Base-by-base conservation (phyloP, 257 asterid species). In the Solanum verrucosum region DNA sequence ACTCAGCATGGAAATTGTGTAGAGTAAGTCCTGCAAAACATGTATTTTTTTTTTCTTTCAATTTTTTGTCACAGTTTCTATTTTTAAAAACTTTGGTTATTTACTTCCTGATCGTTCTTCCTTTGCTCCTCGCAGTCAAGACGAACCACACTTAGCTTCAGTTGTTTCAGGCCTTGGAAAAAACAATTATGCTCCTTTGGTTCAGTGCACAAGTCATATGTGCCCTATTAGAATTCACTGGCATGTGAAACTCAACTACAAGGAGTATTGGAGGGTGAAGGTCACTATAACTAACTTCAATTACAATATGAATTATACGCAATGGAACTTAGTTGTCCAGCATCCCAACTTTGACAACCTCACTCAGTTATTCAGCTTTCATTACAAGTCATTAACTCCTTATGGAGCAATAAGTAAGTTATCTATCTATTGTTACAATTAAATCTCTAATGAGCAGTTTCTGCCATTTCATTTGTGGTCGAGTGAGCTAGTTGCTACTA, bases 211-310 rank as follows among this genome's bases (percentile, higher is more conserved):
- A 10, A 78, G 73, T 84, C 90, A 87, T 52, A 87, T 90, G 90
- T 90, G 90, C 65, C 90, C 90, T 4, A 78, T 90, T 65, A 68
- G 88, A 42, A 60, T 90, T 78, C 91, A 87, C n/a, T 87, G 90
- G 90, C 90, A 87, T 52, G 90, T 90, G 40, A 85, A 84, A 60
- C 90, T 85, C 52, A 90, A 79, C 33, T 83, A 65, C 87, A 87
- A 87, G 68, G 90, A 87, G 65, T 89, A 87, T 59, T 89, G 88
- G 91, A 44, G 88, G 23, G 88, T 89, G 44, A 87, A 84, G 73
- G 81, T 89, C 81, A 87, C 90, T 7, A 87, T 89, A 71, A 87
- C 91, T 46, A 89, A 87, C 84, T 89, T 89, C 84, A 87, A 89
- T 82, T 89, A 87, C 87, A 86, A 84, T 65, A 84, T 90, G 90